Evolutionary conservation across 2,329 filamentous ascomycete genomes (phyloP), one percentile per base, ranked within the genome.

Genomic region (Aspergillus sp.): DNA sequence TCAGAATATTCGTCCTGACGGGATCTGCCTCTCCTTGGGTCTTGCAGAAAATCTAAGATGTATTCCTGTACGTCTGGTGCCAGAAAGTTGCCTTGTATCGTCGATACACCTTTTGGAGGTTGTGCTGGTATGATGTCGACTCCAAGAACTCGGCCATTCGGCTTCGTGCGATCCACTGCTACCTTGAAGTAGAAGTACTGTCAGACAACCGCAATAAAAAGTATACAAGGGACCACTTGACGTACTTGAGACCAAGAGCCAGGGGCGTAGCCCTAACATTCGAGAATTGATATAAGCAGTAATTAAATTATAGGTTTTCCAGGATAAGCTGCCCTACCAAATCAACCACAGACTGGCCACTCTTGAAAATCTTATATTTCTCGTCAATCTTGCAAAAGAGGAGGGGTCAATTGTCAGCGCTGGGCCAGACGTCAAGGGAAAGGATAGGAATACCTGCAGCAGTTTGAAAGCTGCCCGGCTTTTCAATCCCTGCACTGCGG

Each of bases 381-480:
- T 82, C 73, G 69, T 97, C 85, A 68, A 98, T 86, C 85, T 90
- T 52, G 54, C 32, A 29, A 26, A n/a, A 26, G 9, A 39, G n/a
- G 27, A 27, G 9, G 4, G 36, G 19, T 19, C 19, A 19, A 19
- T 2, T 19, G 19, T 19, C 19, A 19, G 19, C 19, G 19, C 19
- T 19, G 19, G 19, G 19, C 19, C 19, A 19, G 19, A 19, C 19
- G 19, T 19, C 19, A 19, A 19, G 19, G 19, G 19, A 19, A 19
- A 19, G 19, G 19, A 19, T 19, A 19, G 19, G 19, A 19, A 19
- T 19, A 88, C 88, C 75, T 96, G 86, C 12, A 96, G 69, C 7
- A 98, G 73, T 68, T 98, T 98, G 67, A 93, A 96, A 0, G 90
- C 93, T 28, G 93, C 93, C 52, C 93, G 81, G 58, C 88, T 94